Evolutionary conservation across 75 land plant species (phyloP), one percentile per base, ranked within the genome.

Genomic region (Picea sitchensis): DNA sequence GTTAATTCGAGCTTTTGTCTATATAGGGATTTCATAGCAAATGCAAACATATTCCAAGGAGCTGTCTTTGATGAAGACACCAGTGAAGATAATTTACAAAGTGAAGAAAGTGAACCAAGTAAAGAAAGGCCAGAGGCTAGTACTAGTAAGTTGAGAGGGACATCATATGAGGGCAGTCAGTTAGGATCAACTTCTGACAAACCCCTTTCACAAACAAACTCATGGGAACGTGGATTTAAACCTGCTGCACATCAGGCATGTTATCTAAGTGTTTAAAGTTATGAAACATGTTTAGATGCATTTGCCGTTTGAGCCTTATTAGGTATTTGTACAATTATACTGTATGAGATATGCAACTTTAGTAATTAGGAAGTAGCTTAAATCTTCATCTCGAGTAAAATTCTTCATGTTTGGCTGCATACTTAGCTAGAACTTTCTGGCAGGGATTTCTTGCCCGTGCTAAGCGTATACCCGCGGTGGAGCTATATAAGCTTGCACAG

Each of bases 361-460:
- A 44, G 21, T 44, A 23, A 71, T 44, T 47, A 41, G 74, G 47
- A 71, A 41, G 41, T 2, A n/a, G 44, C n/a, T 44, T 38, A 9
- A 38, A n/a, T 5, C 12, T 71, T 47, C 74, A 44, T 9, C 0
- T 38, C 17, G n/a, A 44, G 44, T 41, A 71, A 71, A 65, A 41
- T n/a, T 44, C 44, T 71, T 71, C 9, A 71, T 71, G 41, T 44
- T n/a, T 44, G 13, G 74, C 41, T 71, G n/a, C 51, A 71, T 71
- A 71, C 9, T 71, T 71, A 67, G n/a, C n/a, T 17, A 67, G 74
- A 44, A 71, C 31, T 38, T 18, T 80, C 59, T 71, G 74, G 3
- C 73, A 94, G 95, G 99, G 99, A 41, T 96, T 96, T 84, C 79
- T 96, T 59, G 93, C 91, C 62, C 97, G 99, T 77, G 99, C 99